phyloP scores from a whole-genome alignment of 2,329 filamentous ascomycete genomes.

The Exophiala xenobiotica region DNA sequence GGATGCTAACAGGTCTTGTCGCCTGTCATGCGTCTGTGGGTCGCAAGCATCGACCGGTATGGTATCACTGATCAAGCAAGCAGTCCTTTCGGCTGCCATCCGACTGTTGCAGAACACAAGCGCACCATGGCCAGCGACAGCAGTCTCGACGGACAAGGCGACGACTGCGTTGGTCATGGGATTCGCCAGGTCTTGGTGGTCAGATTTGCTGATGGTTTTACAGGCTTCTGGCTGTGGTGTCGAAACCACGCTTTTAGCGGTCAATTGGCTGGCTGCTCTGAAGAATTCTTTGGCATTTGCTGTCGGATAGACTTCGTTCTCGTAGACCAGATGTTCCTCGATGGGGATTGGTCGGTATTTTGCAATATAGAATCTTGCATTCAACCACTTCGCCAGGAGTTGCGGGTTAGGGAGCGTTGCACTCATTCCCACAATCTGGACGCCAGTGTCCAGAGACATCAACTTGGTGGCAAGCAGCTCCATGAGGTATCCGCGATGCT shows the following conservation, averaged over 20 bases:
- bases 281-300: slow-evolving; percentile 59
- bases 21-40: slow-evolving; percentile 53
- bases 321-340: slow-evolving; percentile 71
- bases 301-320: slow-evolving; percentile 65
- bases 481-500: slow-evolving; percentile 70
- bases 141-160: slow-evolving; percentile 67
- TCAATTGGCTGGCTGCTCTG: slow-evolving; percentile 56
- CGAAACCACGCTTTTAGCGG: slow-evolving; percentile 38
- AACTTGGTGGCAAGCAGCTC: slow-evolving; percentile 74
- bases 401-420: slow-evolving; percentile 73
- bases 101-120: slow-evolving; percentile 74
- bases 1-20: slow-evolving; percentile 65
- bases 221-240: slow-evolving; percentile 27
- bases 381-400: slow-evolving; percentile 67
- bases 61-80: slow-evolving; percentile 65
- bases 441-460: slow-evolving; percentile 59
- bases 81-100: slow-evolving; percentile 65
- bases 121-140: slow-evolving; percentile 65
- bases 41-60: slow-evolving; percentile 56
- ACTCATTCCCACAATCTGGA: slow-evolving; percentile 78
- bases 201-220: slow-evolving; percentile 56
- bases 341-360: slow-evolving; percentile 73
- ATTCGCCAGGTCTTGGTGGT: slow-evolving; percentile 62
- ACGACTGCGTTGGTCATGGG: slow-evolving; percentile 69
- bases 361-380: slow-evolving; percentile 70